Conservation (phyloP, 1,284 basidiomycete genomes). For the Ustilago tritici region DNA sequence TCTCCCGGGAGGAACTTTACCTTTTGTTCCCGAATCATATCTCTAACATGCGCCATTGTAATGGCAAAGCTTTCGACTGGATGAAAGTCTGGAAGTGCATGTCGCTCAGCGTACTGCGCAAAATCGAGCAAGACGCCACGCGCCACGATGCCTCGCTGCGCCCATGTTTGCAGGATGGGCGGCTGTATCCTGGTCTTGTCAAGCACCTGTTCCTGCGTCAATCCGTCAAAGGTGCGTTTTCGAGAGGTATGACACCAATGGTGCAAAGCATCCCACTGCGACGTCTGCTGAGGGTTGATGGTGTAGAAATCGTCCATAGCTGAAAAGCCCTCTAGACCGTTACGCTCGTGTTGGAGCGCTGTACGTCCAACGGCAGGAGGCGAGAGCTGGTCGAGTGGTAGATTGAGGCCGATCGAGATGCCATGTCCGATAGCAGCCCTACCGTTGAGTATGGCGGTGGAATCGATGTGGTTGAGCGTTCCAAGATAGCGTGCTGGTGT, state of each 20-base stretch:
- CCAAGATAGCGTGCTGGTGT: neutral
- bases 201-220: neutral
- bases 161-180: neutral
- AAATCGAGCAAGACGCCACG: constrained; percentile 1
- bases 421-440: constrained; percentile 2
- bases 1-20: neutral
- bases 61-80: constrained; percentile 2
- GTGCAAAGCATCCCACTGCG: constrained; percentile 4
- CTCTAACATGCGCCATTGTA: neutral
- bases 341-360: neutral
- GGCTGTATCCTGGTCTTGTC: neutral
- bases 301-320: constrained; percentile 4
- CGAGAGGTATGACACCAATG: constrained; percentile 8
- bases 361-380: constrained; percentile 1
- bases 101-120: neutral
- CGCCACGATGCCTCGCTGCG: neutral
- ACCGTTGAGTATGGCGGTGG: neutral
- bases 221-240: constrained; percentile 3
- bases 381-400: constrained; percentile 1
- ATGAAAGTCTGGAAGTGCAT: neutral
- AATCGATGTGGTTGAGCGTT: constrained; percentile 8
- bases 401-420: constrained; percentile 5
- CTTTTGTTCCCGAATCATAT: neutral
- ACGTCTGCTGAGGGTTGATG: constrained; percentile 3
- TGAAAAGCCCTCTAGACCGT: neutral